These are phyloP conservation scores for Pseudonitzschia multistriata DNA, from an alignment of 108 stramenopile species.

Conservation along the genomic window DNA sequence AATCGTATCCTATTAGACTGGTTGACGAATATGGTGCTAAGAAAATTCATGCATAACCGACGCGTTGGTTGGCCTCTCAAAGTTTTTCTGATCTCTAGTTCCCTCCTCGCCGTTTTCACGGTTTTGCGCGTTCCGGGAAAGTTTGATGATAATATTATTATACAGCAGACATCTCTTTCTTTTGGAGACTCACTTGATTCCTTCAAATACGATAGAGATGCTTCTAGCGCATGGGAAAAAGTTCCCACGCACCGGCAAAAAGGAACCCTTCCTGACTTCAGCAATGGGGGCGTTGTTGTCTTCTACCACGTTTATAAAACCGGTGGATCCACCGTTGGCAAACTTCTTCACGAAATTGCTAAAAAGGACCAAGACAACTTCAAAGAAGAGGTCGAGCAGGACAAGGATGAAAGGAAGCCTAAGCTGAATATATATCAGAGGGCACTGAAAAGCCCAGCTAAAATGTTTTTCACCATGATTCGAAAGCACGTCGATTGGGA, in stretches of 20 bases:
- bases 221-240: too few species aligned
- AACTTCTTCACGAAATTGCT: background rate
- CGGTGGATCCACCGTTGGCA: constrained; percentile 18
- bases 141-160: background rate
- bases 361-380: background rate
- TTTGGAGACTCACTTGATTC: background rate
- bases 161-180: background rate
- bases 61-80: background rate
- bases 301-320: constrained; percentile 24
- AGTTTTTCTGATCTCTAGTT: background rate
- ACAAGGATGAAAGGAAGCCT: background rate
- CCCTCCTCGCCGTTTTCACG: background rate
- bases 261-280: constrained; percentile 17
- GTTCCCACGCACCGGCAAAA: background rate
- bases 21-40: background rate
- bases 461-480: constrained; percentile 14
- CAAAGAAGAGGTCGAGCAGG: background rate
- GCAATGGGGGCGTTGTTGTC: constrained; percentile 9
- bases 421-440: background rate
- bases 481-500: constrained; percentile 3
- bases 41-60: background rate
- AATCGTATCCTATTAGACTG: too few species aligned
- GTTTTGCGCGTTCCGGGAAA: background rate
- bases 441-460: background rate
- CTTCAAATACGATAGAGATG: background rate